Base-by-base conservation (phyloP, 139 green algal genomes). In the Chlamydomonas incerta region DNA sequence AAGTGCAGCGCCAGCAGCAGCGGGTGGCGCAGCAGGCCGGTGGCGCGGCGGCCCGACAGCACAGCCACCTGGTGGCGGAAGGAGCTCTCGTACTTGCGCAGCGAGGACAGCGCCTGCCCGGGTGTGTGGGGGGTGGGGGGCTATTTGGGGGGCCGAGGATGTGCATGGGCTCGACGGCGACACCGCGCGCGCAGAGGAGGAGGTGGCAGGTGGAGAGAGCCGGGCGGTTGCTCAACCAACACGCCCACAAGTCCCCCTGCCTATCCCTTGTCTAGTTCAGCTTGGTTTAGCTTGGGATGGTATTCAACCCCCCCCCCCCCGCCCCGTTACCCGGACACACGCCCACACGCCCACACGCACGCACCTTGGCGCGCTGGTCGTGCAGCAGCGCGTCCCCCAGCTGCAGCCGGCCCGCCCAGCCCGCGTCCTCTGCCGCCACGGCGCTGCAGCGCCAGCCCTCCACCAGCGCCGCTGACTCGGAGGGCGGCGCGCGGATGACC, bases 1-100 rank as follows among this genome's bases (percentile, higher is more conserved):
- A 87, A 88, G 74, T 90, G 90, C 35, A 93, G 65, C 52, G 31
- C 74, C 55, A 95, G 81, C 52, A 95, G 87, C 72, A 94, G 83
- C 35, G 93, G 93, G 86, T 95, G 93, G n/a, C 93, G 82, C 13
- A 87, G 9, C 50, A 92, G 86, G 3, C 80, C 80, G 6, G 33
- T 57, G 47, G 80, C 66, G 80, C 80, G 80, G 15, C 92, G 65
- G 15, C 72, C 50, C 55, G 67, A 87, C 58, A 95, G 84, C 50
- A 89, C 81, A 0, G 82, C 41, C 35, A 82, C 75, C 75, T 85
- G 80, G 80, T 76, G 80, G n/a, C 80, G 4, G 62, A 82, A 87
- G 68, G 72, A 72, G 60, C 60, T 76, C 72, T 82, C 82, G 60
- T 87, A 87, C 72, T 87, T 87, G 10, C 37, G 52, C 24, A 81